These are phyloP conservation scores for Pharnaceum exiguum DNA, from an alignment of 148 eudicot species.

Conservation along the genomic window DNA sequence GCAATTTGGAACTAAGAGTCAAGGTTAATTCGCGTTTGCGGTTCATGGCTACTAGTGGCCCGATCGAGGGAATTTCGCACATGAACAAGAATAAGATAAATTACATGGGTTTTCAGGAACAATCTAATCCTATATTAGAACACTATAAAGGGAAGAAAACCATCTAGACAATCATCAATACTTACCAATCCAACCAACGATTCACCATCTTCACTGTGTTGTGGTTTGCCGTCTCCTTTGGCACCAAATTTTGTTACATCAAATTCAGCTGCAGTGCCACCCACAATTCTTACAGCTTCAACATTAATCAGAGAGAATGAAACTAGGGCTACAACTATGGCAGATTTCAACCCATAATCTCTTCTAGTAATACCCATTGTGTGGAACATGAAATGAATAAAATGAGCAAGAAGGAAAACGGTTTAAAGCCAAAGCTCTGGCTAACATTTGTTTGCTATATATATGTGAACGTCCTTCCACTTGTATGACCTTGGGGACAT, in stretches of 20 bases:
- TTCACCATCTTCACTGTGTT: conserved; percentile 17
- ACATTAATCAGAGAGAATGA: conserved; percentile 3
- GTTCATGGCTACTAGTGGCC: no score
- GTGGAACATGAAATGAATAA: neutral
- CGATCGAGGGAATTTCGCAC: no score
- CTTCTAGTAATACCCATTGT: neutral
- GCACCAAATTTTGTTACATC: conserved; percentile 49
- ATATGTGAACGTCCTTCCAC: conserved; percentile 1
- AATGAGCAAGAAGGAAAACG: neutral
- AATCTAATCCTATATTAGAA: no score
- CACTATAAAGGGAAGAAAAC: neutral
- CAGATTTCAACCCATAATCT: neutral
- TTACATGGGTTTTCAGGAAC: no score
- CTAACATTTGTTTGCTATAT: conserved; percentile 2
- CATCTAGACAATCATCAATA: no score
- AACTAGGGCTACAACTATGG: conserved; percentile 4
- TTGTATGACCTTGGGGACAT: no score
- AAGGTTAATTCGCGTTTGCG: no score
- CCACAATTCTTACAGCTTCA: neutral
- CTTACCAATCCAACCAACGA: conserved; percentile 26
- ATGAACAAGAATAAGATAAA: no score
- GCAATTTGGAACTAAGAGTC: no score
- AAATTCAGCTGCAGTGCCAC: conserved; percentile 9
- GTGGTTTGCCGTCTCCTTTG: conserved; percentile 32
- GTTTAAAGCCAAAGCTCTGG: neutral